phyloP scores from a whole-genome alignment of 768 basidiomycete genomes.

The Lactarius sanguifluus region DNA sequence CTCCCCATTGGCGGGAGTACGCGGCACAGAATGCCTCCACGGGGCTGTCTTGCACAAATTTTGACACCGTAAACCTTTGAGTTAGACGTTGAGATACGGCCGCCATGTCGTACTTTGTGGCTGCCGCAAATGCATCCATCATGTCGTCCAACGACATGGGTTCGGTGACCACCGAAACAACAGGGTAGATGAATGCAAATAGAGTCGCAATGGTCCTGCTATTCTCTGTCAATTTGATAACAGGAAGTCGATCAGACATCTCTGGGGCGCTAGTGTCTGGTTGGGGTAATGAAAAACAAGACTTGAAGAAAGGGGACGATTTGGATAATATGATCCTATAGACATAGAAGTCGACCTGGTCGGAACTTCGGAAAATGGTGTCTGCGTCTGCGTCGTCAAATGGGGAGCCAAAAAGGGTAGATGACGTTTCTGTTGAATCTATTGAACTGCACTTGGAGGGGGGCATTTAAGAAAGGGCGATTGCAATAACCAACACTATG shows the following conservation, averaged over 20 bases:
- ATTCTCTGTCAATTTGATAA: conserved; percentile 6
- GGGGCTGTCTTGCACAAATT: neutral
- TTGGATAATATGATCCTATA: conserved; percentile 15
- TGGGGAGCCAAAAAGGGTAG: neutral
- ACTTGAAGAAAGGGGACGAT: conserved; percentile 15
- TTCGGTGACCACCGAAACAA: too few relatives aligned
- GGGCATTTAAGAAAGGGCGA: too few relatives aligned
- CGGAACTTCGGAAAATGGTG: conserved; percentile 11
- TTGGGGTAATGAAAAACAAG: neutral
- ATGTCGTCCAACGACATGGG: neutral
- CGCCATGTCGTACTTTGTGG: neutral
- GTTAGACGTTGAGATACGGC: neutral
- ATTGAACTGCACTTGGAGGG: too few relatives aligned
- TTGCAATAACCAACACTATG: too few relatives aligned
- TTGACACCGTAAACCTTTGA: neutral
- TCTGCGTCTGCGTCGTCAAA: neutral
- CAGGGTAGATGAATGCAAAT: neutral
- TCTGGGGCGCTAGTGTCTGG: too few relatives aligned
- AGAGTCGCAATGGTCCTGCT: neutral
- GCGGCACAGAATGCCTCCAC: neutral
- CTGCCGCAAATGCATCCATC: neutral
- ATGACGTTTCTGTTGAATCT: neutral
- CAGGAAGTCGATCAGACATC: neutral
- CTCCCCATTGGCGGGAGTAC: neutral
- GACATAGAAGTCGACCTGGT: conserved; percentile 13